Conservation (phyloP, 2,329 filamentous ascomycete genomes). For the Samsoniella hepiali region DNA sequence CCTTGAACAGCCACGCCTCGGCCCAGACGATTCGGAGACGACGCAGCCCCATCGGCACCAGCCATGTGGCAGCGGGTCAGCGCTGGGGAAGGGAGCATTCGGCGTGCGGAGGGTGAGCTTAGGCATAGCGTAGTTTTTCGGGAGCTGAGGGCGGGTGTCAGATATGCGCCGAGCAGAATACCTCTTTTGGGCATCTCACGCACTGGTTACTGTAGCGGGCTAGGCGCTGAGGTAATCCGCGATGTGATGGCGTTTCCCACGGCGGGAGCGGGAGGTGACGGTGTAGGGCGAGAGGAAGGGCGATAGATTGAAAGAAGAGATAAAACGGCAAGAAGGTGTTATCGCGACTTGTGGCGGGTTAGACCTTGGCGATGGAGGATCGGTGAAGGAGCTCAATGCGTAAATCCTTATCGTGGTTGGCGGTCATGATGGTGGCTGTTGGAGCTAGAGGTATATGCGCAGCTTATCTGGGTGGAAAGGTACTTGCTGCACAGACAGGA, state of each 20-base stretch:
- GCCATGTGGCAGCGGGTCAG: background rate
- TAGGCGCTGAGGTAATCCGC: slow-evolving; percentile 14
- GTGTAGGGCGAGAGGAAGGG: background rate
- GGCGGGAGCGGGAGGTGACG: background rate
- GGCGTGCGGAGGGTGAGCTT: background rate
- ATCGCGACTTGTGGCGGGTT: too few species aligned
- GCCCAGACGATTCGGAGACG: background rate
- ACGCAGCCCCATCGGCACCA: background rate
- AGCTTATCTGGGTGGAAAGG: background rate
- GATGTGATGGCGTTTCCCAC: background rate
- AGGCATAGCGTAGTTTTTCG: background rate
- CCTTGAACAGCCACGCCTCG: background rate
- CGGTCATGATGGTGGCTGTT: background rate
- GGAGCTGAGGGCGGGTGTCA: background rate
- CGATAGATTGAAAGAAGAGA: too few species aligned
- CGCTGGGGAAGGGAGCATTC: background rate
- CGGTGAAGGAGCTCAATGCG: background rate
- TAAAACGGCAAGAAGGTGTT: background rate
- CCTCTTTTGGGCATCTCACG: slow-evolving; percentile 3
- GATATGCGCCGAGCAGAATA: slow-evolving; percentile 5
- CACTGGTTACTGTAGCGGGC: background rate
- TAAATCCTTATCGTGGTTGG: background rate
- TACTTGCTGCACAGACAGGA: background rate
- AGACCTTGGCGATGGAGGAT: background rate
- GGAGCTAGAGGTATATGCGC: background rate